Evolutionary conservation across 345 rosid genomes (phyloP), one percentile per base, ranked within the genome.

Genomic region (Hevea brasiliensis): DNA sequence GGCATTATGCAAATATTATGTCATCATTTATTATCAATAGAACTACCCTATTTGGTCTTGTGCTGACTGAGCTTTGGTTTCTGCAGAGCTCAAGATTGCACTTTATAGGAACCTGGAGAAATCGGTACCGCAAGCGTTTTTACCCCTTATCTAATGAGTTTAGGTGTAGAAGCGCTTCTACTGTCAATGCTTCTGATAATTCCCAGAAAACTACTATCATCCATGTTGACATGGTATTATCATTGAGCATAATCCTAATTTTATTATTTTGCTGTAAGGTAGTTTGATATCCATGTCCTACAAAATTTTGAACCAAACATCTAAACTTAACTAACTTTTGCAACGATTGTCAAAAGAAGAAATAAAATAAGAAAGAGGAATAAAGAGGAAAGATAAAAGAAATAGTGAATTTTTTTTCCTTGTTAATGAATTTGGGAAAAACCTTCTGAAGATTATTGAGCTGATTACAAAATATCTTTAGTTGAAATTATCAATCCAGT

Each of bases 81-180:
- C 71, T 86, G 74, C 85, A 93, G 98, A 84, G 80, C 86, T 94
- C 98, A 74, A 89, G 98, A 87, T 84, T 94, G 83, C 98, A 94
- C 86, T 94, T 94, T 82, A 92, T 94, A 14, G 98, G 98, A 72
- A 92, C 97, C n/a, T 94, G 97, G 98, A 92, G 95, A 85, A 87
- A 84, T 67, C 81, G 98, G 78, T 94, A 94, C 74, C 87, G 91
- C 15, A 89, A 85, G 81, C 89, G 90, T 75, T 94, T 86, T 55
- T 86, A 89, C 62, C 76, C 75, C 78, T 75, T 74, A 50, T 76
- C 80, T 61, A 77, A 50, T 77, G 86, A 80, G 35, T 50, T 81
- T 23, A 80, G 77, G 77, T 74, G 80, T 73, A 61, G 61, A 50
- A 82, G 75, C 73, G 37, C 3, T 32, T 81, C 85, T 67, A 71